phyloP scores from a whole-genome alignment of 225 moss, liverwort and hornwort species.

The Physcomitrellopsis africana region DNA sequence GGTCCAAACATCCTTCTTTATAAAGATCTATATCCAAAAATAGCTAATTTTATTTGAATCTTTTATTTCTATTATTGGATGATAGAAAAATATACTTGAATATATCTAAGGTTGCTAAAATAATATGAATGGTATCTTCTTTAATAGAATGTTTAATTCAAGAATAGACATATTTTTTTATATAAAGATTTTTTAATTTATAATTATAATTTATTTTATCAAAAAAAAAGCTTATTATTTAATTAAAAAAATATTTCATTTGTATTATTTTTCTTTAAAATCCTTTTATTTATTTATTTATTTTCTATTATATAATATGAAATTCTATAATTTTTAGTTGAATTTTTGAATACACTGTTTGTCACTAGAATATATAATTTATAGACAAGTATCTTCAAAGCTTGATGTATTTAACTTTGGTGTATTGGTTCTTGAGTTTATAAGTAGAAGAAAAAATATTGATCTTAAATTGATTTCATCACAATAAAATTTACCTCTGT shows the following conservation, averaged over 20 bases:
- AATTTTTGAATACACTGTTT: neutral
- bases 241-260: too few relatives aligned
- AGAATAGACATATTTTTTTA: neutral
- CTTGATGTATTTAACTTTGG: neutral
- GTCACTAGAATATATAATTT: neutral
- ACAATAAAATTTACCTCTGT: neutral
- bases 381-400: neutral
- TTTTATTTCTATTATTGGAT: slow-evolving; percentile 22
- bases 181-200: neutral
- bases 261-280: too few relatives aligned
- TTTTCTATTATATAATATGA: too few relatives aligned
- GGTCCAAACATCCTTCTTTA: too few relatives aligned
- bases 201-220: too few relatives aligned
- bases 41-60: slow-evolving; percentile 32
- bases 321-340: too few relatives aligned
- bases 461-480: neutral
- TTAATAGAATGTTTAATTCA: neutral
- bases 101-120: slow-evolving; percentile 20
- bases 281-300: too few relatives aligned
- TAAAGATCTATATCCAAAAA: slow-evolving; percentile 36
- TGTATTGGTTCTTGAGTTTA: neutral
- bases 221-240: too few relatives aligned
- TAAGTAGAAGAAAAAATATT: neutral
- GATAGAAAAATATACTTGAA: slow-evolving; percentile 35
- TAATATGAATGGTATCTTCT: slow-evolving; percentile 4